phyloP scores from a whole-genome alignment of 73 alveolate species.

The Paramecium primaurelia region DNA sequence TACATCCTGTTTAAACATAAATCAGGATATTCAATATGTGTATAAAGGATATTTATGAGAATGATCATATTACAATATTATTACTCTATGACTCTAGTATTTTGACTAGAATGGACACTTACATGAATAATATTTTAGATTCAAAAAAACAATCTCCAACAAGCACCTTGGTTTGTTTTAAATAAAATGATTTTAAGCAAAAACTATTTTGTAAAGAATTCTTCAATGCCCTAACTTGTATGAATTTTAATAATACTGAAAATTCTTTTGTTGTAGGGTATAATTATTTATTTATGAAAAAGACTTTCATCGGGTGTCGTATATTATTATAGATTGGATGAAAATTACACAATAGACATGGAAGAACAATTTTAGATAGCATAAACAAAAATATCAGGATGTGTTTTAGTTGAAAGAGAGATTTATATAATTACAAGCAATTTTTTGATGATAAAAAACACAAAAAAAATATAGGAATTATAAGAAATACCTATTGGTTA shows the following conservation, averaged over 20 bases:
- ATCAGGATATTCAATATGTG: slow-evolving; percentile 7
- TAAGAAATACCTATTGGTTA: background rate
- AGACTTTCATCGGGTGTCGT: background rate
- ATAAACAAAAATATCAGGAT: background rate
- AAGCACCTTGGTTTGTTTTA: background rate
- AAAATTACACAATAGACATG: background rate
- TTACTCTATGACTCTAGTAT: background rate
- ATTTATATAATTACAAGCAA: background rate
- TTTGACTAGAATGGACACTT: background rate
- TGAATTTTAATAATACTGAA: background rate
- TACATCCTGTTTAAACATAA: background rate
- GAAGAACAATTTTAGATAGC: background rate
- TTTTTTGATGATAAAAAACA: background rate
- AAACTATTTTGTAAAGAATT: background rate
- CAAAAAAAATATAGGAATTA: background rate
- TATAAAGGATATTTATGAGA: background rate
- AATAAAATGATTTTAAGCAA: background rate
- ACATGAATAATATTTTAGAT: background rate
- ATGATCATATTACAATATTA: background rate
- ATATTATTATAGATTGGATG: background rate
- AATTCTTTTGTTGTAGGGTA: background rate
- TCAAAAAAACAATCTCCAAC: background rate
- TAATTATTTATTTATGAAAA: background rate
- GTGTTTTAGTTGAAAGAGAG: background rate
- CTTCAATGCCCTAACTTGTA: background rate